Evolutionary conservation across 2,329 filamentous ascomycete species (phyloP).

Genomic region (Exophiala xenobiotica): DNA sequence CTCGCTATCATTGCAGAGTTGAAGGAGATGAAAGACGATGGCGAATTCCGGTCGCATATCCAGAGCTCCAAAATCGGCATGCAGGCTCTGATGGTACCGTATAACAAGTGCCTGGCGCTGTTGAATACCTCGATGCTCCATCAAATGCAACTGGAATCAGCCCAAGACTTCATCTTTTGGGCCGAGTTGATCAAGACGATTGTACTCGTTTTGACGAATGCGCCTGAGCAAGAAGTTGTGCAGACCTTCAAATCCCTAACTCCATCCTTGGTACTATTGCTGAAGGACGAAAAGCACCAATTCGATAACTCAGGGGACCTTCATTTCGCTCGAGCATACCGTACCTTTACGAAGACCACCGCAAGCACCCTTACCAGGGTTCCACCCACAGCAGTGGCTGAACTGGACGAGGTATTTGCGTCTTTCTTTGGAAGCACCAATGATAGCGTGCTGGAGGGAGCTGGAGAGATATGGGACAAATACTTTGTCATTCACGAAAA

Average conservation of each 20-base stretch:
- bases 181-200: constrained; percentile 2
- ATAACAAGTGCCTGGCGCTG: constrained; percentile 12
- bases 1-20: constrained; percentile 3
- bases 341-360: constrained; percentile 5
- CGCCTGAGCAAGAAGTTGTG: background rate
- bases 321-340: background rate
- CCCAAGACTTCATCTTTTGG: background rate
- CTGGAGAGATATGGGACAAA: constrained; percentile 66
- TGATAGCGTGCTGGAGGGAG: constrained; percentile 50
- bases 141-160: constrained; percentile 3
- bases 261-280: constrained; percentile 35
- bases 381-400: constrained; percentile 45
- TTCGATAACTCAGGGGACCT: constrained; percentile 16
- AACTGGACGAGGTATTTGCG: constrained; percentile 52
- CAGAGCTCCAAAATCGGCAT: constrained; percentile 1
- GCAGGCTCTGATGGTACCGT: constrained; percentile 5
- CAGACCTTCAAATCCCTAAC: constrained; percentile 2
- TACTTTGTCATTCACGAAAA: constrained; percentile 62
- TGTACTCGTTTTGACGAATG: constrained; percentile 1
- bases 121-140: constrained; percentile 5
- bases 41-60: background rate
- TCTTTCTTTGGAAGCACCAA: constrained; percentile 56
- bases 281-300: constrained; percentile 36
- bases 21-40: constrained; percentile 1
- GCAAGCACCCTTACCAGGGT: constrained; percentile 10